These are phyloP conservation scores for Penicillium antarcticum DNA, from an alignment of 495 filamentous ascomycete species.

Conservation along the genomic window DNA sequence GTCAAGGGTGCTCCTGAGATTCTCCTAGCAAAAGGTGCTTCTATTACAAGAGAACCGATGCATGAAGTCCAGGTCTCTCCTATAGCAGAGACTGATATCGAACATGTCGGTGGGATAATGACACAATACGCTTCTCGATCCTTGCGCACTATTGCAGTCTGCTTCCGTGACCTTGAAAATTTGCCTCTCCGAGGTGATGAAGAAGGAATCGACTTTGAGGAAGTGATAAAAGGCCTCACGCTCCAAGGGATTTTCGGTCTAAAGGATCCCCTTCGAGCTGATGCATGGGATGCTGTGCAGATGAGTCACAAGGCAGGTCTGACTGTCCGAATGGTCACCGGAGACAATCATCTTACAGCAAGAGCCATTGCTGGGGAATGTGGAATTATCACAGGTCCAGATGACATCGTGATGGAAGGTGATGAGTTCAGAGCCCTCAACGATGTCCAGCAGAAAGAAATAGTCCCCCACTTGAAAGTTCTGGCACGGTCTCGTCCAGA, in stretches of 20 bases:
- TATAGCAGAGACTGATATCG: neutral
- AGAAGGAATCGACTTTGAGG: constrained; percentile 45
- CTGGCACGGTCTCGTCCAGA: constrained; percentile 75
- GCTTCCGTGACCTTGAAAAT: constrained; percentile 50
- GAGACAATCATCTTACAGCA: constrained; percentile 72
- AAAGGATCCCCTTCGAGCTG: constrained; percentile 56
- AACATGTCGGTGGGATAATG: neutral
- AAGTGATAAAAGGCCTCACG: constrained; percentile 47
- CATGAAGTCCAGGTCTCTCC: neutral
- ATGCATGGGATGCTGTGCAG: constrained; percentile 64
- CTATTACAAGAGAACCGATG: neutral
- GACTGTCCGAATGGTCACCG: constrained; percentile 72
- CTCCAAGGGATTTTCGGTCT: constrained; percentile 53
- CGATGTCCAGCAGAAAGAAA: constrained; percentile 56
- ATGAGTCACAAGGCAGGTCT: constrained; percentile 69
- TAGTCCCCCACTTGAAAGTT: constrained; percentile 67
- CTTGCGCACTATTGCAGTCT: constrained; percentile 47
- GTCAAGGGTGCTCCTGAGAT: constrained; percentile 62
- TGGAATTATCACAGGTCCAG: constrained; percentile 61
- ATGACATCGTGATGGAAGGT: constrained; percentile 69
- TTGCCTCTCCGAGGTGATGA: constrained; percentile 47
- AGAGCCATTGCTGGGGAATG: constrained; percentile 71
- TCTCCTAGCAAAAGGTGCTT: constrained; percentile 39
- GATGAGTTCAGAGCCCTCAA: constrained; percentile 67
- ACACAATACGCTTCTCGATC: neutral